These are phyloP conservation scores for Candida ficus DNA, from an alignment of 805 yeast species.

Conservation along the genomic window DNA sequence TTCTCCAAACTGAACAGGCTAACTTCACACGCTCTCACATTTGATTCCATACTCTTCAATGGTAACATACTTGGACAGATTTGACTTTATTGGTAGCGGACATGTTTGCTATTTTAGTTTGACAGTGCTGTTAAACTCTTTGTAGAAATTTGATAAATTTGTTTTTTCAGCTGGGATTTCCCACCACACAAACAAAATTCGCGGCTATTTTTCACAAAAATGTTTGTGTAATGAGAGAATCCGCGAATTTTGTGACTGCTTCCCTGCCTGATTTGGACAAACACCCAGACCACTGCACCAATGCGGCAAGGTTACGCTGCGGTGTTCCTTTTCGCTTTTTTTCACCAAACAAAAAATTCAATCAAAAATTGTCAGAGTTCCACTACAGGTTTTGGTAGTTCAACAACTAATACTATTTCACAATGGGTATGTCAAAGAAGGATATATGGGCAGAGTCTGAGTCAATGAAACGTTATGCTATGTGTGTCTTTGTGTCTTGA, in stretches of 20 bases:
- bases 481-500: no score
- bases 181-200: not conserved
- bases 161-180: conserved; percentile 16
- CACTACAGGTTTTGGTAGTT: not conserved
- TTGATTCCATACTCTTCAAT: not conserved
- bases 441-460: no score
- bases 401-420: conserved; percentile 23
- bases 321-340: conserved; percentile 1
- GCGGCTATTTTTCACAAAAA: not conserved
- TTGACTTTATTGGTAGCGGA: conserved; percentile 52
- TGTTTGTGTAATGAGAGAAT: not conserved
- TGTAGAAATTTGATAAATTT: conserved; percentile 18
- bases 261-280: not conserved
- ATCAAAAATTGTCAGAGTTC: conserved; percentile 7
- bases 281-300: conserved; percentile 6
- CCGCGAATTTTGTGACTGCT: conserved; percentile 9
- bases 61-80: conserved; percentile 79
- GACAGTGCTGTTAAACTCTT: conserved; percentile 10
- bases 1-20: no score
- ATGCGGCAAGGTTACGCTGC: conserved; percentile 5
- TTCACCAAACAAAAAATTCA: conserved; percentile 14
- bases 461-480: no score
- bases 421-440: conserved; percentile 37
- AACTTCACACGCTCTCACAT: not conserved
- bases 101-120: conserved; percentile 38